phyloP scores from a whole-genome alignment of 140 eudicot genomes.

The Cichorium intybus region DNA sequence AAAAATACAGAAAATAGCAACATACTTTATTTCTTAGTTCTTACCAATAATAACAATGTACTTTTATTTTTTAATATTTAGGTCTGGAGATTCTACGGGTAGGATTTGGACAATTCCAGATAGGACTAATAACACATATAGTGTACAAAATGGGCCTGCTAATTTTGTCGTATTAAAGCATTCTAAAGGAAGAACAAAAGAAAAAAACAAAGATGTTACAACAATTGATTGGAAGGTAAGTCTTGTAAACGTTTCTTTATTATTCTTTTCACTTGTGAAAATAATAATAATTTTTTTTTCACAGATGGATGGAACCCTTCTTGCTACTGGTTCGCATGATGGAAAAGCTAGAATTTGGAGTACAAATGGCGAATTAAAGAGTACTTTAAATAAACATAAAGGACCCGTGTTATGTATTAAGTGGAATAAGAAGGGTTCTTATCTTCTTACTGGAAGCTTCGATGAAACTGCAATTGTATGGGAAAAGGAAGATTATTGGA shows the following conservation, averaged over 20 bases:
- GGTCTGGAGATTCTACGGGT: slow-evolving; percentile 64
- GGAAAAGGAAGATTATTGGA: slow-evolving; percentile 36
- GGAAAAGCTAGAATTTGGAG: slow-evolving; percentile 69
- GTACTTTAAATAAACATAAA: slow-evolving; percentile 41
- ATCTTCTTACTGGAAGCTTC: slow-evolving; percentile 55
- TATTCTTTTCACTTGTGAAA: neutral
- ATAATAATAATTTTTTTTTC: neutral
- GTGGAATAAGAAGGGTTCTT: slow-evolving; percentile 61
- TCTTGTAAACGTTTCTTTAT: slow-evolving; percentile 3
- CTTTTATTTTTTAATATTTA: slow-evolving; percentile 8
- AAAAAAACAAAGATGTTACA: slow-evolving; percentile 31
- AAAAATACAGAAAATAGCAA: neutral
- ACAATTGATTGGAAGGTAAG: slow-evolving; percentile 68
- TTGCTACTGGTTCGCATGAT: slow-evolving; percentile 61
- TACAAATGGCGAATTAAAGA: slow-evolving; percentile 38
- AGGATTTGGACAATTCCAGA: slow-evolving; percentile 53
- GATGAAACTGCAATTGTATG: slow-evolving; percentile 50
- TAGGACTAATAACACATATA: slow-evolving; percentile 12
- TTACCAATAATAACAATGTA: too few species aligned
- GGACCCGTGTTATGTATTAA: slow-evolving; percentile 43
- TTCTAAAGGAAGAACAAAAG: slow-evolving; percentile 26
- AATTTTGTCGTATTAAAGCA: slow-evolving; percentile 36
- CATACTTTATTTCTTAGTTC: too few species aligned
- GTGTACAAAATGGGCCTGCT: slow-evolving; percentile 14
- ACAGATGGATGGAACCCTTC: slow-evolving; percentile 62